Evolutionary conservation across 1,284 basidiomycete species (phyloP).

Genomic region (Ustilago sp.): DNA sequence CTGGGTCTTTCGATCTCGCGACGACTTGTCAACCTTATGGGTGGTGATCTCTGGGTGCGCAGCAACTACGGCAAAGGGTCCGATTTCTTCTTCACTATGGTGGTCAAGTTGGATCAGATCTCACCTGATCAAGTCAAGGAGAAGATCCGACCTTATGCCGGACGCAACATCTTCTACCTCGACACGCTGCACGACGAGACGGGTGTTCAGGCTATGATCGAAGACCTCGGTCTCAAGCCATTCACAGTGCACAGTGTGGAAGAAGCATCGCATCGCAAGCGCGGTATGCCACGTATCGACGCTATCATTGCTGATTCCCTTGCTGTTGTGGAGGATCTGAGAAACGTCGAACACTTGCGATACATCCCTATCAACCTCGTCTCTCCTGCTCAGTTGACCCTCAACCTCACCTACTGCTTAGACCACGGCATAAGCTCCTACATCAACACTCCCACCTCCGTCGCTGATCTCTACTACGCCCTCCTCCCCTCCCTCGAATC

Average conservation of each 20-base stretch:
- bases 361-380: constrained; percentile 98
- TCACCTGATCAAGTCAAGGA: constrained; percentile 60
- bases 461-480: constrained; percentile 90
- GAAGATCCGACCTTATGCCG: constrained; percentile 66
- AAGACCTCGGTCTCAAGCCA: constrained; percentile 84
- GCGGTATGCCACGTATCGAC: constrained; percentile 88
- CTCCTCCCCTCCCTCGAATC: constrained; percentile 94
- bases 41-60: constrained; percentile 98
- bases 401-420: constrained; percentile 75
- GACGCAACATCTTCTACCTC: constrained; percentile 80
- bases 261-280: constrained; percentile 79
- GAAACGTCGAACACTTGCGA: constrained; percentile 91
- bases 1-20: constrained; percentile 81
- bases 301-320: constrained; percentile 94
- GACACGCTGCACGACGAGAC: constrained; percentile 85
- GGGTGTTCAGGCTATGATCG: constrained; percentile 82
- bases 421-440: constrained; percentile 91
- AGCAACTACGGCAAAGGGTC: constrained; percentile 87
- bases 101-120: constrained; percentile 67
- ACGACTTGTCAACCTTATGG: constrained; percentile 95
- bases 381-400: constrained; percentile 71
- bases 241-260: constrained; percentile 81
- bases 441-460: constrained; percentile 87
- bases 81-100: constrained; percentile 95
- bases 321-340: constrained; percentile 83